Conservation (phyloP, 306 rosid genomes). For the Citrullus amarus region DNA sequence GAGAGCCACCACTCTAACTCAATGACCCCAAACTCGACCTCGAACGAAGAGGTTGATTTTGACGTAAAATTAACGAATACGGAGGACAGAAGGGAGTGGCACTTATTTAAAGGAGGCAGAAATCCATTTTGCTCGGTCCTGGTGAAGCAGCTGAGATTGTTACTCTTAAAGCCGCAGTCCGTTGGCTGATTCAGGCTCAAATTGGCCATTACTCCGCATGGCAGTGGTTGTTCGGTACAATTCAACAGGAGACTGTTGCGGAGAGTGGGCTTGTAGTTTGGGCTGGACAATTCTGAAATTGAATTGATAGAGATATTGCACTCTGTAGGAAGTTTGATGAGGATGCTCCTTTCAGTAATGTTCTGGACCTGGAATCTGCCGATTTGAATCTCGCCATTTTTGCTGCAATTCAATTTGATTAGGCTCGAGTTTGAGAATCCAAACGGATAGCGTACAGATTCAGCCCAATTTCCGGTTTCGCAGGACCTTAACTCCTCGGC, state of each 20-base stretch:
- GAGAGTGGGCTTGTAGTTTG: conserved; percentile 25
- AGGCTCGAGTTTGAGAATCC: conserved; percentile 35
- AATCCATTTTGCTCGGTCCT: background rate
- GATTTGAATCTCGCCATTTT: background rate
- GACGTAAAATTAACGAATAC: conserved; percentile 20
- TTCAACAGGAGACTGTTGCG: conserved; percentile 42
- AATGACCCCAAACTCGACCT: conserved; percentile 40
- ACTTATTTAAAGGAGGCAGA: background rate
- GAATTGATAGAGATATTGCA: conserved; percentile 35
- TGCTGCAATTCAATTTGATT: conserved; percentile 29
- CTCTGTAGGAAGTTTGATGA: conserved; percentile 31
- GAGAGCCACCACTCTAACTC: conserved; percentile 77
- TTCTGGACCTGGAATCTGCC: conserved; percentile 28
- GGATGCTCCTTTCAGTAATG: conserved; percentile 32
- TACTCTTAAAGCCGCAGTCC: conserved; percentile 10
- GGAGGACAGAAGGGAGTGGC: conserved; percentile 43
- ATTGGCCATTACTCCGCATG: conserved; percentile 32
- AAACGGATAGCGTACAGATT: conserved; percentile 42
- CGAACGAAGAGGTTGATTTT: conserved; percentile 19
- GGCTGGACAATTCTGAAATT: conserved; percentile 19
- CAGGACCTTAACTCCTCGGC: conserved; percentile 20
- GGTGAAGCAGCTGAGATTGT: conserved; percentile 40
- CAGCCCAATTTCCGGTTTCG: conserved; percentile 1
- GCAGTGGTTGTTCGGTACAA: conserved; percentile 15
- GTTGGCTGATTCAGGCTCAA: conserved; percentile 12